Conservation (phyloP, 2,329 filamentous ascomycete species). For the Aspergillus phoenicis region DNA sequence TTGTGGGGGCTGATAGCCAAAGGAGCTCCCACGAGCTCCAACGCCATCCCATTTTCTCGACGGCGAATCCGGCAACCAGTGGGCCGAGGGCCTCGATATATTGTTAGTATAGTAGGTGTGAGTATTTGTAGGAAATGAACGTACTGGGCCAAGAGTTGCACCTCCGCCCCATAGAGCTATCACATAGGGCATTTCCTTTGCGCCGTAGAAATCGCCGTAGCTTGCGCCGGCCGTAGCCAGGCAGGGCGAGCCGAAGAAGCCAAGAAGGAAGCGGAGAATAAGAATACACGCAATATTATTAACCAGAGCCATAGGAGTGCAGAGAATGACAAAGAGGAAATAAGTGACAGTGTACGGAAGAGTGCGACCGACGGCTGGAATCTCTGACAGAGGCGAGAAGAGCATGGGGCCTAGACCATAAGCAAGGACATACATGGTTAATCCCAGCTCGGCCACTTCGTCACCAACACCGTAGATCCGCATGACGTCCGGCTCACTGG, state of each 20-base stretch:
- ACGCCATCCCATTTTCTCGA: conserved; percentile 55
- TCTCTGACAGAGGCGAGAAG: conserved; percentile 68
- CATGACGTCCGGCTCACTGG: conserved; percentile 12
- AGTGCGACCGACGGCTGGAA: conserved; percentile 57
- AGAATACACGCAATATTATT: conserved; percentile 55
- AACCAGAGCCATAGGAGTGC: conserved; percentile 45
- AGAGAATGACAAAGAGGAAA: conserved; percentile 61
- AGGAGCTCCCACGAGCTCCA: conserved; percentile 51
- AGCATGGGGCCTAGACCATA: conserved; percentile 65
- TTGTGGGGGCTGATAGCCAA: conserved; percentile 40
- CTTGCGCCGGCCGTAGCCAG: conserved; percentile 26
- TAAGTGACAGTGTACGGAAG: conserved; percentile 51
- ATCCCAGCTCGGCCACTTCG: conserved; percentile 57
- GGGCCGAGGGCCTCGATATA: conserved; percentile 59
- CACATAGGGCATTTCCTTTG: conserved; percentile 33
- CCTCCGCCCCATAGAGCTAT: conserved; percentile 53
- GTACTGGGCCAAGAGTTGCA: too few relatives aligned
- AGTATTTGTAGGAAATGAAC: too few relatives aligned
- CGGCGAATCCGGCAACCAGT: conserved; percentile 59
- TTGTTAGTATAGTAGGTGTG: conserved; percentile 30
- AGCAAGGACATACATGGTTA: conserved; percentile 65
- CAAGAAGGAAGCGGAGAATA: conserved; percentile 58
- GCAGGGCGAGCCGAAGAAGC: conserved; percentile 48
- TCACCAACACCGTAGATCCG: conserved; percentile 52
- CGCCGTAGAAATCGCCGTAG: conserved; percentile 44